Conservation (phyloP, 2,329 filamentous ascomycete species). For the Colletotrichum simmondsii region DNA sequence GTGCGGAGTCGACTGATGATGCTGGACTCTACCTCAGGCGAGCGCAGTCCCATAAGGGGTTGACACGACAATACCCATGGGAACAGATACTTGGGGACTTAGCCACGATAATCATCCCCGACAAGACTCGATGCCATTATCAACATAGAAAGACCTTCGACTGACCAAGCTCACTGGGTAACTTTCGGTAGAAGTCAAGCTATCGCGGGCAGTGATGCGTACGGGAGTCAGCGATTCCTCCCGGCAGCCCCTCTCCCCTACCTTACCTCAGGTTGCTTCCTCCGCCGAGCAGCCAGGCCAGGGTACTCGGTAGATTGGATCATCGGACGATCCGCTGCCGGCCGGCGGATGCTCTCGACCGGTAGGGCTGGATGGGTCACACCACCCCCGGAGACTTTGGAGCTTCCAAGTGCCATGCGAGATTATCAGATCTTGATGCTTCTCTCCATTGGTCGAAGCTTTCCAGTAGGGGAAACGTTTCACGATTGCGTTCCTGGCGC, state of each 20-base stretch:
- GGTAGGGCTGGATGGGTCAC: constrained; percentile 22
- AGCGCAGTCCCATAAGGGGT: neutral
- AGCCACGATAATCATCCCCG: neutral
- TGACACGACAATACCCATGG: neutral
- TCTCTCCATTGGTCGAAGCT: constrained; percentile 29
- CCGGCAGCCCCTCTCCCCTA: neutral
- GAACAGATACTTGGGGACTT: no score
- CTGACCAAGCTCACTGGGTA: neutral
- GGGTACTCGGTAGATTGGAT: neutral
- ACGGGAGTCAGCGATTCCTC: neutral
- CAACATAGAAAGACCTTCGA: neutral
- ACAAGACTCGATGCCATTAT: neutral
- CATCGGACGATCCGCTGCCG: constrained; percentile 31
- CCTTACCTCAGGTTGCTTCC: neutral
- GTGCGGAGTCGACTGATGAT: constrained; percentile 21
- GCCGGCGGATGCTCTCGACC: constrained; percentile 13
- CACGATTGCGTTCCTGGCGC: constrained; percentile 17
- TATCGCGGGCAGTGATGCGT: neutral
- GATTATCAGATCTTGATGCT: constrained; percentile 30
- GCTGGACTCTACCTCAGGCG: neutral
- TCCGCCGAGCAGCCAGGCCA: neutral
- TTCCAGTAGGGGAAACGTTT: neutral
- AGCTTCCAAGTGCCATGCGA: constrained; percentile 7
- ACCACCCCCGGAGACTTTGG: neutral
- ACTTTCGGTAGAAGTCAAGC: neutral